Evolutionary conservation across 306 rosid genomes (phyloP), one percentile per base, ranked within the genome.

Genomic region (Vigna radiata): DNA sequence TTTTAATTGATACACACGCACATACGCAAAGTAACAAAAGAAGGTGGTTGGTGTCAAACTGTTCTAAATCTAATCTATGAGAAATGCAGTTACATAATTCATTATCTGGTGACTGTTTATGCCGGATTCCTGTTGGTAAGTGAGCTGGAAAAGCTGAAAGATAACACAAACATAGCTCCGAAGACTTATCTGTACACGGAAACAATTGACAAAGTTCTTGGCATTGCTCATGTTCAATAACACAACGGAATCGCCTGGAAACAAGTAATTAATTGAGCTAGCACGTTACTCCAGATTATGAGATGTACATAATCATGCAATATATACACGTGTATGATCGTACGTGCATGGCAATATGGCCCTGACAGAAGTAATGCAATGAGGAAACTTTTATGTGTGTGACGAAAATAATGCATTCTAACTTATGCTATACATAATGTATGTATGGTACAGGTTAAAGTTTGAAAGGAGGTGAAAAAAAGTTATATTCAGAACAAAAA

Each of bases 391-490:
- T 63, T 63, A 13, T 49, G n/a, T 41, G 11, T 49, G 39, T 49
- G 49, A 49, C 36, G 25, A 63, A 63, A 63, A 63, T 75, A 62
- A 62, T 62, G 63, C 39, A 49, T 16, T 62, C 52, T 63, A 13
- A 8, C 72, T 48, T 64, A 36, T 5, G 54, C 63, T 76, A 52
- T 75, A 21, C 33, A 39, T 8, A 39, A 48, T 75, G 64, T 76
- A 64, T 63, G 63, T 43, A 39, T 66, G 73, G 67, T 65, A 77
- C 67, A 33, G 8, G 37, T 5, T 4, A 33, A 33, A 33, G 37
- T 5, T 4, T 33, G 37, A 5, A 33, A 1, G 37, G 37, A 33
- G 37, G 37, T 33, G 37, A 6, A 33, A 33, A 25, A 33, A 33
- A 33, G 7, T 33, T 33, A 5, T 5, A 5, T 33, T 33, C 37